These are phyloP conservation scores for Trichosanthes cucumerina DNA, from an alignment of 306 rosid species.

Conservation along the genomic window DNA sequence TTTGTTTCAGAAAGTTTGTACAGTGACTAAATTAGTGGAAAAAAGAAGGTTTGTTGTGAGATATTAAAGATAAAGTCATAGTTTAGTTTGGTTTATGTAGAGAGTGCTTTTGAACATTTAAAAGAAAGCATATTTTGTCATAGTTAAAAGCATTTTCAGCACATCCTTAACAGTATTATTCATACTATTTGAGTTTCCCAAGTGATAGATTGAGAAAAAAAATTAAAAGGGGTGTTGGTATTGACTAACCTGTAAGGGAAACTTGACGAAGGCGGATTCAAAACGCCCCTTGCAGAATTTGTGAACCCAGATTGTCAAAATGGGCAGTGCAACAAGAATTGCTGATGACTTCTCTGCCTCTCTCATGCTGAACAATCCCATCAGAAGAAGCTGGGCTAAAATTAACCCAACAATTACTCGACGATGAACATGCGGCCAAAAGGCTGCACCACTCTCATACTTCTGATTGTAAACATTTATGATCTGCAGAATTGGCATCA, in stretches of 20 bases:
- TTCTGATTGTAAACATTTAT: constrained; percentile 77
- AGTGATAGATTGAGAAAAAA: background rate
- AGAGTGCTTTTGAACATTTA: background rate
- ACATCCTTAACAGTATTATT: background rate
- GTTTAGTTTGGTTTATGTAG: background rate
- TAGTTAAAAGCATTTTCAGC: background rate
- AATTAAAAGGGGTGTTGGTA: background rate
- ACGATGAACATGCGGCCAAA: constrained; percentile 83
- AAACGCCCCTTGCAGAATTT: constrained; percentile 72
- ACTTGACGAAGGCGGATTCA: constrained; percentile 62
- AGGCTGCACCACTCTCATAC: constrained; percentile 84
- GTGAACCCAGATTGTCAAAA: constrained; percentile 76
- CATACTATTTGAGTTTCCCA: background rate
- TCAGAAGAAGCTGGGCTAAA: constrained; percentile 60
- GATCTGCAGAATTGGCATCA: constrained; percentile 30
- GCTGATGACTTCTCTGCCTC: constrained; percentile 37
- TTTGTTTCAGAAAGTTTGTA: background rate
- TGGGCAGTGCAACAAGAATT: constrained; percentile 50
- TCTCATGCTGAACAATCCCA: constrained; percentile 73
- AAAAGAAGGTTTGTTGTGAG: background rate
- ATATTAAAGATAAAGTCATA: background rate
- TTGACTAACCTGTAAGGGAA: constrained; percentile 63
- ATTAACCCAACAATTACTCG: constrained; percentile 57
- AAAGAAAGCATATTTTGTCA: background rate
- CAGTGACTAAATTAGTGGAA: background rate